Conservation (phyloP, 2,329 filamentous ascomycete genomes). For the Calcarisporium arbuscula region DNA sequence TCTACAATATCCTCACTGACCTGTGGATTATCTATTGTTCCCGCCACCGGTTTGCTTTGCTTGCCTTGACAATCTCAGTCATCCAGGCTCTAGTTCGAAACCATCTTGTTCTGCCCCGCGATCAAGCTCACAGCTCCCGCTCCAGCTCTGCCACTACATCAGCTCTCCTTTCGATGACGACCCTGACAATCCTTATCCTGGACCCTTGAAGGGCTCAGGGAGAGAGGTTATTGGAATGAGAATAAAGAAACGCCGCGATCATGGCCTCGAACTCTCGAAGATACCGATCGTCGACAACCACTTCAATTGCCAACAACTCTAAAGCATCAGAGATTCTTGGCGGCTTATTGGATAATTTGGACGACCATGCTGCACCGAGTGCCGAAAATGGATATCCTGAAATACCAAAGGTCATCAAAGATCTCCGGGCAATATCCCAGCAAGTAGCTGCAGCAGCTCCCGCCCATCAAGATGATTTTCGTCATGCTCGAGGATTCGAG, state of each 20-base stretch:
- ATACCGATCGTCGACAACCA: constrained; percentile 59
- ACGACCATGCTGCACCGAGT: constrained; percentile 24
- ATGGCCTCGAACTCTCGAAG: constrained; percentile 50
- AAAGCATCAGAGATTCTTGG: constrained; percentile 46
- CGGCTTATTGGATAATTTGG: constrained; percentile 43
- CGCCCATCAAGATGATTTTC: constrained; percentile 70
- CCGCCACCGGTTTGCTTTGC: too few relatives aligned
- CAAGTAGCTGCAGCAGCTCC: constrained; percentile 44
- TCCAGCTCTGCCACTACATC: not conserved
- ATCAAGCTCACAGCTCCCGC: not conserved
- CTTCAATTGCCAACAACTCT: constrained; percentile 50
- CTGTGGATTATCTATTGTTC: too few relatives aligned
- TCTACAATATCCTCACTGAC: too few relatives aligned
- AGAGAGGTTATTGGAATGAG: constrained; percentile 21
- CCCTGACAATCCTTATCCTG: constrained; percentile 23
- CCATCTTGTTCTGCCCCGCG: not conserved
- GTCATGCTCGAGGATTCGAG: constrained; percentile 73
- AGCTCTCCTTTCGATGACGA: constrained; percentile 27
- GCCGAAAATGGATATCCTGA: constrained; percentile 40
- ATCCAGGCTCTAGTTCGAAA: too few relatives aligned
- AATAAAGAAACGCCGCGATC: constrained; percentile 20
- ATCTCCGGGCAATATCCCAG: constrained; percentile 61
- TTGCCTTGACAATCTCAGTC: too few relatives aligned
- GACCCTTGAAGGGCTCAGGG: constrained; percentile 32
- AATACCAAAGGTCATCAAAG: constrained; percentile 42